Base-by-base conservation (phyloP, 2,329 filamentous ascomycete genomes). In the Pyricularia grisea region DNA sequence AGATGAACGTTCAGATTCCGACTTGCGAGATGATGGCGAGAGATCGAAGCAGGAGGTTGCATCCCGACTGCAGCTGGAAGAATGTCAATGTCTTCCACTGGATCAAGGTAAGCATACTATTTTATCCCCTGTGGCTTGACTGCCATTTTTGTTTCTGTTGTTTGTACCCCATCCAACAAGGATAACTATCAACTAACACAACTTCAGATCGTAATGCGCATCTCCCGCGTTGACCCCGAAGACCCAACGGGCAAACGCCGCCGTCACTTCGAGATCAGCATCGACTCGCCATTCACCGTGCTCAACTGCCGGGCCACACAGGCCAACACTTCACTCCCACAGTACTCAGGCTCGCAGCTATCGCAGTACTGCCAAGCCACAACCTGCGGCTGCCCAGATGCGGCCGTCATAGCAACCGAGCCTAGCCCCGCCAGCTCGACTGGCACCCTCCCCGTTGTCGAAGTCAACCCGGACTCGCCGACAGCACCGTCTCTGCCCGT, bases 31-130 rank as follows among this genome's bases (percentile, higher is more conserved):
- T 90, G 75, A 94, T 96, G 90, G 88, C 91, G 27, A 91, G 90
- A 74, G 90, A 94, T 75, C 85, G 85, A 76, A 78, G 78, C 10
- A 69, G 86, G 55, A 86, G 88, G 70, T 80, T 97, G 70, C 91
- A 97, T 77, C 94, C 94, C 68, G 93, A 97, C 76, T 97, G 93
- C 68, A 97, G 93, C 69, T 97, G 94, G 84, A 91, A 93, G 75
- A 96, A 96, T 72, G 94, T 97, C 68, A 92, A 95, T 74, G 93
- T 97, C 68, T 93, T 92, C 77, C 94, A 97, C 77, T 97, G 93
- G 93, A 97, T 97, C 78, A 97, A 97, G 87, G 92, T 93, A 81
- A 72, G 84, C 12, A 14, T 9, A 9, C 14, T 42, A 4, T 17
- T 42, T 42, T 42, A 4, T 42, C 14, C 14, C 3, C 12, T 42